Base-by-base conservation (phyloP, 176 grass and related monocot species). In the Musa itinerans region DNA sequence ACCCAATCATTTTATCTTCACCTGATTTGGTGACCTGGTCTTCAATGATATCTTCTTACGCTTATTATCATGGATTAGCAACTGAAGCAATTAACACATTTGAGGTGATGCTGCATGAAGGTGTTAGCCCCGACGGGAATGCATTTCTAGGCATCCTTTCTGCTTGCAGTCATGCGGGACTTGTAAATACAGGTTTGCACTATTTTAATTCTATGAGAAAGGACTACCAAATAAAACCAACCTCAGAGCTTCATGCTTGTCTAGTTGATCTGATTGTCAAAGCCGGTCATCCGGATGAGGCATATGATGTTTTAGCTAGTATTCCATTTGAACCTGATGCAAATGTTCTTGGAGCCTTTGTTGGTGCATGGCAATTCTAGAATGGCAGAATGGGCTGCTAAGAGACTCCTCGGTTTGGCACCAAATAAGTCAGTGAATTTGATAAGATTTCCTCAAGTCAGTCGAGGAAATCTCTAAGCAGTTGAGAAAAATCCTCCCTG, bases 21-120 rank as follows among this genome's bases (percentile, higher is more conserved):
- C 87, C 93, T 59, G 90, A n/a, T 75, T 73, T 87, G 15, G 86
- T 93, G 55, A 80, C 90, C 27, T 89, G 90, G 90, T 97, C 90
- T 16, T 90, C 77, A 49, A 93, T 97, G 80, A 43, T 97, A 80
- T 93, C 71, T 48, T 82, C 86, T 16, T 90, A 74, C 23, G 90
- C 83, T n/a, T n/a, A n/a, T 0, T 93, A 80, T 70, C 93, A 90
- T 65, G 90, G 93, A 54, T 70, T 79, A 12, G 74, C 73, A 11
- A 76, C 21, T 11, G 69, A 84, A 3, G 90, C 87, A 1, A 29
- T 93, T 12, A 34, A 23, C 57, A 3, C 79, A 53, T 97, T 97
- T 78, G 85, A 92, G 59, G 82, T 72, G 79, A 92, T 97, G 83
- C 71, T 93, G 59, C 78, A 52, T 50, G 73, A 83, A 76, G 88